Evolutionary conservation across 345 rosid genomes (phyloP).

Genomic region (Brassica juncea): DNA sequence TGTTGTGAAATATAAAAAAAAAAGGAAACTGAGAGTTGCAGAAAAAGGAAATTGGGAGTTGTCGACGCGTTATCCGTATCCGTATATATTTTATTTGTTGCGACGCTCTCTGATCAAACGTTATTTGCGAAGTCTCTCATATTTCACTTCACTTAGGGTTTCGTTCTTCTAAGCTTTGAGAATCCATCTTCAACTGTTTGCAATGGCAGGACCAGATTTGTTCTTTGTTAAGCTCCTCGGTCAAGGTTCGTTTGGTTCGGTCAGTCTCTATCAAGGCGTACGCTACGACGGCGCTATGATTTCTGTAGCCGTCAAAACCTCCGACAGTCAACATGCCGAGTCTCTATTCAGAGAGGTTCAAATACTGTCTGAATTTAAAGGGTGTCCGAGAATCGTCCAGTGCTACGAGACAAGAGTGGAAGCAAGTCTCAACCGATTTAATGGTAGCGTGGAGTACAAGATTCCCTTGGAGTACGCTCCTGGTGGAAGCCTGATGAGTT

Average conservation of each 20-base stretch:
- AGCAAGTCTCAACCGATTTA: background rate
- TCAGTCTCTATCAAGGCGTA: background rate
- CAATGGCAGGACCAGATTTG: background rate
- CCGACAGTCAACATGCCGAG: background rate
- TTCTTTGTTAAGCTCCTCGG: background rate
- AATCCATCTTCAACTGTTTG: background rate
- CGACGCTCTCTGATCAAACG: background rate
- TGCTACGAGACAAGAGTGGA: slow-evolving; percentile 39
- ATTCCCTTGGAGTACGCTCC: slow-evolving; percentile 48
- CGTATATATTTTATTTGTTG: background rate
- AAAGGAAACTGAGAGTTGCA: background rate
- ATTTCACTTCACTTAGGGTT: background rate
- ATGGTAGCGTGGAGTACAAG: slow-evolving; percentile 39
- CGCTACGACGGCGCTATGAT: background rate
- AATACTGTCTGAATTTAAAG: slow-evolving; percentile 34
- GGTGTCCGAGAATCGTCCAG: slow-evolving; percentile 35
- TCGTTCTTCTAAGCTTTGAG: background rate
- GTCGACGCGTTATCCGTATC: background rate
- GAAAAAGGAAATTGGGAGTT: background rate
- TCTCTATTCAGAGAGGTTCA: slow-evolving; percentile 36
- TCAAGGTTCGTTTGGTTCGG: background rate
- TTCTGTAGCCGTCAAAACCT: background rate
- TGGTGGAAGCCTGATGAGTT: slow-evolving; percentile 43
- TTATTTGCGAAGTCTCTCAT: background rate
- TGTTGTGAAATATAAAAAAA: background rate